Conservation (phyloP, 1,284 basidiomycete species). For the Cutaneotrichosporon cavernicola region DNA sequence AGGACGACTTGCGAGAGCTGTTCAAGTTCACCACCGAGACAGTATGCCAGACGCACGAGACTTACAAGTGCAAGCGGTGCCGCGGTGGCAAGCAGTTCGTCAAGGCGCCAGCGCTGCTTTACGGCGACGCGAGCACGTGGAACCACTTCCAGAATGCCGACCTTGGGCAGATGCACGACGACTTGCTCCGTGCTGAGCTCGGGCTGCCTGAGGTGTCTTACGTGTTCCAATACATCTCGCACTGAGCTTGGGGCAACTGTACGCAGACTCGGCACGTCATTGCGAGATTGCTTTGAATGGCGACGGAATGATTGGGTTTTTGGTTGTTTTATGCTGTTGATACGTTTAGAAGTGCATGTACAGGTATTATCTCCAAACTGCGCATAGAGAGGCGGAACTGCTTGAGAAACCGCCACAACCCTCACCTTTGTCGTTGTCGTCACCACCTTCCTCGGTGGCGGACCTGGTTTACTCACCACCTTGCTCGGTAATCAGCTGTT, state of each 20-base stretch:
- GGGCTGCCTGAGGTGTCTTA: conserved; percentile 81
- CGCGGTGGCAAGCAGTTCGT: conserved; percentile 77
- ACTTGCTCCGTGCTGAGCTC: conserved; percentile 82
- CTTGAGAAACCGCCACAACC: no score
- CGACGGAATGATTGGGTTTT: background rate
- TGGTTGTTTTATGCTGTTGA: background rate
- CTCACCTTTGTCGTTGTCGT: no score
- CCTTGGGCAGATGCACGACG: conserved; percentile 89
- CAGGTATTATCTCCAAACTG: background rate
- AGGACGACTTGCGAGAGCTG: conserved; percentile 83
- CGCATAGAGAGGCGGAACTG: no score
- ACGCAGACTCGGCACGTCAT: no score
- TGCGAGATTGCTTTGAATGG: background rate
- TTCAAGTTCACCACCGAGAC: conserved; percentile 90
- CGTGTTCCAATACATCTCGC: conserved; percentile 80
- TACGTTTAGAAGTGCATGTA: background rate
- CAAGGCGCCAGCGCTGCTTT: conserved; percentile 82
- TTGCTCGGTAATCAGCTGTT: no score
- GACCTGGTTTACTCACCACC: no score
- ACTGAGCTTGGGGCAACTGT: conserved; percentile 22
- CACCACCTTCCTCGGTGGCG: no score
- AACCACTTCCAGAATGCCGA: conserved; percentile 92
- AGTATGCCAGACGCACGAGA: conserved; percentile 90
- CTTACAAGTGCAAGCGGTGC: conserved; percentile 97
- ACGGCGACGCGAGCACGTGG: conserved; percentile 99